A percentile compares a stretch with the other conserved stretches of the same genome.
Conservation (phyloP, 1,139 yeast species). For the Candida pseudocylindracea region DNA sequence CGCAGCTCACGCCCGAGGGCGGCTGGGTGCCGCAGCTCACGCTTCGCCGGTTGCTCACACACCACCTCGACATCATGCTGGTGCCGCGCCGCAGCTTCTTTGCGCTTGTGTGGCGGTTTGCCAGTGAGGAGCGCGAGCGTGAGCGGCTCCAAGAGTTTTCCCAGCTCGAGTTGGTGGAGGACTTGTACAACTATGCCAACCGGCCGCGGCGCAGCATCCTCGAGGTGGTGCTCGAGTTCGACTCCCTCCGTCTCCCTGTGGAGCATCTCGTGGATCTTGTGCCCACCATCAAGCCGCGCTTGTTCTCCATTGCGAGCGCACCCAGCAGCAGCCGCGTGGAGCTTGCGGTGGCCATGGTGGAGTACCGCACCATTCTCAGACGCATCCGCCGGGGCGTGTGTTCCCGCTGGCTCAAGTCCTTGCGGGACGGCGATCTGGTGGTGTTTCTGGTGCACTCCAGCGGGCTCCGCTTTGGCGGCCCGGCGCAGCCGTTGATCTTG, state of each 20-base stretch:
- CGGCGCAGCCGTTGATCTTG: constrained; percentile 34
- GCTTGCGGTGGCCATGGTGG: constrained; percentile 64
- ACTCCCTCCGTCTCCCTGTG: constrained; percentile 47
- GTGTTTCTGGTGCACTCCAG: constrained; percentile 33
- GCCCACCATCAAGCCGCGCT: constrained; percentile 60
- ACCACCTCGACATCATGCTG: constrained; percentile 63
- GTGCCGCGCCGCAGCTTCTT: constrained; percentile 78
- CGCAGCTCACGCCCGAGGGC: constrained; percentile 17
- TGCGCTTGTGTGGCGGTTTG: constrained; percentile 45
- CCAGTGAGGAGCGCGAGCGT: constrained; percentile 29
- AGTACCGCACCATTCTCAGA: constrained; percentile 63
- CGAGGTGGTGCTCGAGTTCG: constrained; percentile 69
- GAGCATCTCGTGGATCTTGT: constrained; percentile 54
- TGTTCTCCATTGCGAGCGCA: constrained; percentile 60
- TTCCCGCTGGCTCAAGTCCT: constrained; percentile 45
- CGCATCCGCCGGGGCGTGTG: constrained; percentile 67
- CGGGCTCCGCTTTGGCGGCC: constrained; percentile 11
- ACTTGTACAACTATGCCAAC: constrained; percentile 70
- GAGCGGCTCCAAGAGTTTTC: constrained; percentile 63
- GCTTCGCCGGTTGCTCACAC: constrained; percentile 44
- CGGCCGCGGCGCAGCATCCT: constrained; percentile 75
- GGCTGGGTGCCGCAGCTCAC: constrained; percentile 40
- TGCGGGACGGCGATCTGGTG: constrained; percentile 24
- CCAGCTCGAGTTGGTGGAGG: constrained; percentile 52
- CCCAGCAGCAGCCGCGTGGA: constrained; percentile 24